These are phyloP conservation scores for Fusarium graminum DNA, from an alignment of 2,329 filamentous ascomycete genomes.

Conservation along the genomic window DNA sequence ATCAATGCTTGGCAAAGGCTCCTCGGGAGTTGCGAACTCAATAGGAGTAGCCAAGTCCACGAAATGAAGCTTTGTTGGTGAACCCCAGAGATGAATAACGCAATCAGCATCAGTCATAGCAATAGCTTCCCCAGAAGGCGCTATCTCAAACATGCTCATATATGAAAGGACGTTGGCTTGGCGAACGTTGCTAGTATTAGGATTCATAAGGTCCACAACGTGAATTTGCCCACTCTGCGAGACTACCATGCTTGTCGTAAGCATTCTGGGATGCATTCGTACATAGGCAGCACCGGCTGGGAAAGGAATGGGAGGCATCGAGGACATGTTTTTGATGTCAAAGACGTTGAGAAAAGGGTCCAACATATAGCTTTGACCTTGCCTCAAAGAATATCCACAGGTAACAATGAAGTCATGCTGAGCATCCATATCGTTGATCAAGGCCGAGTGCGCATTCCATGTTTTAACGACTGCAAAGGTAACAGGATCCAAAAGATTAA, in stretches of 20 bases:
- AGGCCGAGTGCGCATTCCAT: conserved; percentile 90
- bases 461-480: conserved; percentile 83
- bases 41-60: conserved; percentile 83
- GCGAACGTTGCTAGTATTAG: conserved; percentile 85
- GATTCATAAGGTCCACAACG: conserved; percentile 94
- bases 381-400: conserved; percentile 90
- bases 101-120: conserved; percentile 84
- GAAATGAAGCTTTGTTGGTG: conserved; percentile 86
- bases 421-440: conserved; percentile 97
- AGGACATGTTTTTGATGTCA: conserved; percentile 89
- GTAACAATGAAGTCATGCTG: conserved; percentile 95
- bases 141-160: conserved; percentile 85
- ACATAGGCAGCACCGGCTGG: conserved; percentile 94
- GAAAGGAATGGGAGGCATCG: conserved; percentile 90
- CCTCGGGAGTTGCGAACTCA: conserved; percentile 78
- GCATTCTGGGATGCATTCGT: conserved; percentile 95
- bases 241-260: conserved; percentile 93
- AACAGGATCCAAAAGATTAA: conserved; percentile 87
- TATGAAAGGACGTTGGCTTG: conserved; percentile 83
- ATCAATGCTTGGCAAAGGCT: conserved; percentile 70
- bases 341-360: conserved; percentile 97
- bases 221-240: conserved; percentile 95
- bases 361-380: conserved; percentile 78
- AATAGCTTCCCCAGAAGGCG: conserved; percentile 87
- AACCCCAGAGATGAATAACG: conserved; percentile 88